These are phyloP conservation scores for Taphrina betulina DNA, from an alignment of 1,139 yeast genomes.

Conservation along the genomic window DNA sequence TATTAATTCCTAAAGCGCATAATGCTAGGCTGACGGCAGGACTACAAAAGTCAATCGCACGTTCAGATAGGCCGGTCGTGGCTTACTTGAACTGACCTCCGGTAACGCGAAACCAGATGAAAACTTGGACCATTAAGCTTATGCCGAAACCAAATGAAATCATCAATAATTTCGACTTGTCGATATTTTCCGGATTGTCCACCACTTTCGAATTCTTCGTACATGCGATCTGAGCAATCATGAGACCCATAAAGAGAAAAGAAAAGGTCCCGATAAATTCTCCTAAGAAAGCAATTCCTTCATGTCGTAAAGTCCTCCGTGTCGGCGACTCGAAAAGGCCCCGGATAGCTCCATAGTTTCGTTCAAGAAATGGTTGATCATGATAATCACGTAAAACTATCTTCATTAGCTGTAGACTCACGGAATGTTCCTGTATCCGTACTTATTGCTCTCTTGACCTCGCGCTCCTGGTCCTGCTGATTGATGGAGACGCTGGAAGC, in stretches of 20 bases:
- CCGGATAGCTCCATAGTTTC: conserved; percentile 28
- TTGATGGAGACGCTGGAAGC: too few relatives aligned
- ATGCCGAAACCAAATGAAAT: conserved; percentile 78
- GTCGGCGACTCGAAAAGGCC: conserved; percentile 27
- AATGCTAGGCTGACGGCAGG: conserved; percentile 47
- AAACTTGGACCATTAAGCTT: conserved; percentile 74
- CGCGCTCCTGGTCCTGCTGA: too few relatives aligned
- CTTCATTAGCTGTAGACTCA: conserved; percentile 9
- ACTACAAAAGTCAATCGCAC: background rate
- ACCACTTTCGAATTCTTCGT: conserved; percentile 2
- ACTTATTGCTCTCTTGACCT: too few relatives aligned
- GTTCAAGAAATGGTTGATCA: conserved; percentile 27
- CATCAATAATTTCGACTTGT: conserved; percentile 60
- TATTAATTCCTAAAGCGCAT: conserved; percentile 67
- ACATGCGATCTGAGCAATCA: conserved; percentile 56
- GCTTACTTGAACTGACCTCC: conserved; percentile 58
- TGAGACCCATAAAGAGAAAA: conserved; percentile 75
- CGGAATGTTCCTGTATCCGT: too few relatives aligned
- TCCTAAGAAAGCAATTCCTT: conserved; percentile 53
- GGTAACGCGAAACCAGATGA: conserved; percentile 72
- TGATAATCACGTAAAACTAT: conserved; percentile 24
- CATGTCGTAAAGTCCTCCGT: conserved; percentile 18
- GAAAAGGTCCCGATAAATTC: conserved; percentile 85
- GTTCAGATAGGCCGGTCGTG: too few relatives aligned
- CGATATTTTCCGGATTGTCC: conserved; percentile 2